phyloP scores from a whole-genome alignment of 306 rosid genomes.

The Sindora glabra region DNA sequence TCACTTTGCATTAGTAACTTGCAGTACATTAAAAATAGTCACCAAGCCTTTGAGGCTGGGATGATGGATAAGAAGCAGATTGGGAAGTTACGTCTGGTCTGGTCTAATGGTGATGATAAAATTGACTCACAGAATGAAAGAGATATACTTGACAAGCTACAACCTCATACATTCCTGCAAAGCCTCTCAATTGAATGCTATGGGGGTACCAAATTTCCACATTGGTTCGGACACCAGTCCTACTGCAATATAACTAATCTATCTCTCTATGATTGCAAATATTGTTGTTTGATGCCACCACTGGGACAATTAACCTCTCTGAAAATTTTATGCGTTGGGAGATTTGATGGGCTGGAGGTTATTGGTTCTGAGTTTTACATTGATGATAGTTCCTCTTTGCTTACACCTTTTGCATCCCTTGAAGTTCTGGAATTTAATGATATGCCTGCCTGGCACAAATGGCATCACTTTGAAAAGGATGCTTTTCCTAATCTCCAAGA shows the following conservation, averaged over 20 bases:
- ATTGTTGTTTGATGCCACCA: neutral
- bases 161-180: slow-evolving; percentile 5
- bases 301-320: slow-evolving; percentile 5
- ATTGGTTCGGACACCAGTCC: slow-evolving; percentile 2
- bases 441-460: neutral
- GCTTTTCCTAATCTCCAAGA: neutral
- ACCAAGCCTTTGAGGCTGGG: neutral
- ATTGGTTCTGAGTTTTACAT: slow-evolving; percentile 6
- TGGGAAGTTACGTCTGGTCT: neutral
- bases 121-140: neutral
- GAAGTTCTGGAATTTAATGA: neutral
- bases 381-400: neutral
- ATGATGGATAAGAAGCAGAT: neutral
- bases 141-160: slow-evolving; percentile 1
- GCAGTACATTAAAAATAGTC: neutral
- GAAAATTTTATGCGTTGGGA: neutral
- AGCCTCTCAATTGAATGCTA: neutral
- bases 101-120: neutral
- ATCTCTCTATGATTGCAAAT: neutral
- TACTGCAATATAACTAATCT: neutral
- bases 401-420: neutral
- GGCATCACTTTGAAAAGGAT: neutral
- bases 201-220: neutral
- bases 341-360: neutral
- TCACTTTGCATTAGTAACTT: neutral